Evolutionary conservation across 2,329 filamentous ascomycete genomes (phyloP).

Genomic region (Pseudogymnoascus sp.): DNA sequence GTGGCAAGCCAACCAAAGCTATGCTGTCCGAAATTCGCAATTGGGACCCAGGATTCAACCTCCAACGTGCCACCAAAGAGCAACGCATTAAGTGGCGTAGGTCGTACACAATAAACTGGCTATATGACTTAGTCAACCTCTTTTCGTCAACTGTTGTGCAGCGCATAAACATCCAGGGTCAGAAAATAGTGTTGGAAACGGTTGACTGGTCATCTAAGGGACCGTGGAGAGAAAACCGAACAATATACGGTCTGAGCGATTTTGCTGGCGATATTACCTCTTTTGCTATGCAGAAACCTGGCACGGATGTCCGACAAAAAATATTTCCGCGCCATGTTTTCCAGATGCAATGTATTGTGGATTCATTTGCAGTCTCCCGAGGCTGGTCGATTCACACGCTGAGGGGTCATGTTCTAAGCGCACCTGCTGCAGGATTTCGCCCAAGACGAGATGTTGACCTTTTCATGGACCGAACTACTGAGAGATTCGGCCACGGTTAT

Average conservation of each 20-base stretch:
- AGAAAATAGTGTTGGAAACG: constrained; percentile 28
- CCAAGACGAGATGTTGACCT: constrained; percentile 31
- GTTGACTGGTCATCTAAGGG: constrained; percentile 36
- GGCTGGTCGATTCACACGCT: constrained; percentile 33
- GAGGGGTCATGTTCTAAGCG: constrained; percentile 29
- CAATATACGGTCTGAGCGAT: constrained; percentile 37
- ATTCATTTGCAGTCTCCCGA: constrained; percentile 36
- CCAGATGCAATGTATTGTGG: constrained; percentile 41
- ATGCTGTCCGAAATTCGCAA: constrained; percentile 32
- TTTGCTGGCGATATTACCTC: constrained; percentile 37
- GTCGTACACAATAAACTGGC: constrained; percentile 41
- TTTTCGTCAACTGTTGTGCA: constrained; percentile 18
- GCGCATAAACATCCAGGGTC: constrained; percentile 9
- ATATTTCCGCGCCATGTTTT: constrained; percentile 42
- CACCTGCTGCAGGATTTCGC: constrained; percentile 30
- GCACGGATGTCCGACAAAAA: constrained; percentile 29
- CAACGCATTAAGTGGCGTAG: constrained; percentile 38
- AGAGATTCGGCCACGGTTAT: constrained; percentile 19
- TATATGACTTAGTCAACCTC: constrained; percentile 42
- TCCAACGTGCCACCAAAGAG: constrained; percentile 30
- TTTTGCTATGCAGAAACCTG: constrained; percentile 38
- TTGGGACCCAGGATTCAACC: constrained; percentile 36
- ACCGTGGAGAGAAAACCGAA: constrained; percentile 29
- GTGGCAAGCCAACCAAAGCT: constrained; percentile 37
- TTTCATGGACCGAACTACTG: too few relatives aligned